Percentiles rank a stretch among this genome's conserved stretches.
Evolutionary conservation across 805 yeast species (phyloP).

Genomic region (Starmerella gropengiesseri): DNA sequence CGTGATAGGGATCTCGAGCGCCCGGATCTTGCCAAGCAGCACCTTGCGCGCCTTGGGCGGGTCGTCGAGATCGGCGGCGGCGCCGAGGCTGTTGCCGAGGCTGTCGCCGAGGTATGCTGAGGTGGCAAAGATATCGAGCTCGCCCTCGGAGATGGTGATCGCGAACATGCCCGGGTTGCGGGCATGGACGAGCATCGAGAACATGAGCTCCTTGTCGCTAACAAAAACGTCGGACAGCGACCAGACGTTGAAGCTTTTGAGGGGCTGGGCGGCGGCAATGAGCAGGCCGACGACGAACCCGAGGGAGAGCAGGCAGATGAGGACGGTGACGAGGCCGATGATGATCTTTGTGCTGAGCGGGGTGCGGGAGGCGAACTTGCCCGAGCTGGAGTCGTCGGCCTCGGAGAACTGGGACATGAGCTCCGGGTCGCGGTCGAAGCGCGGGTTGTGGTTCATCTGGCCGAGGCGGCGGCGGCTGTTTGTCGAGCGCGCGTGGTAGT

Average conservation of each 20-base stretch:
- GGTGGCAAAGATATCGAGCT: slow-evolving; percentile 67
- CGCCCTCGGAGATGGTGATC: slow-evolving; percentile 51
- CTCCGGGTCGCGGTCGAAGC: not conserved
- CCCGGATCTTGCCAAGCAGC: slow-evolving; percentile 55
- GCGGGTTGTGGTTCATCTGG: not conserved
- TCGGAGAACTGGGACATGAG: not conserved
- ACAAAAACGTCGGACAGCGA: slow-evolving; percentile 63
- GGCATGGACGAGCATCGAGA: slow-evolving; percentile 66
- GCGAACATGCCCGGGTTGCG: slow-evolving; percentile 79
- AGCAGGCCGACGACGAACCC: slow-evolving; percentile 79
- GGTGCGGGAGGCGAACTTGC: slow-evolving; percentile 4
- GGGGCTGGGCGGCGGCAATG: slow-evolving; percentile 75
- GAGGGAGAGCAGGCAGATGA: slow-evolving; percentile 29
- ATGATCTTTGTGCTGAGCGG: slow-evolving; percentile 10
- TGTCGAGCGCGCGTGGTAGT: slow-evolving; percentile 12
- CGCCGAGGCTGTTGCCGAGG: not conserved
- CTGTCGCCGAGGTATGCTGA: slow-evolving; percentile 24
- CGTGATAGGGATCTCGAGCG: slow-evolving; percentile 58
- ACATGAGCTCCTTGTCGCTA: slow-evolving; percentile 73
- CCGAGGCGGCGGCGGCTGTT: slow-evolving; percentile 7
- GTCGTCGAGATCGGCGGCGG: not conserved
- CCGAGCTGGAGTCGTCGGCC: slow-evolving; percentile 1
- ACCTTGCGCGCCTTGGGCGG: slow-evolving; percentile 46
- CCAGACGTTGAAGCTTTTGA: slow-evolving; percentile 51
- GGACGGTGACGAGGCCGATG: slow-evolving; percentile 17